Evolutionary conservation across 495 filamentous ascomycete genomes (phyloP), one percentile per base, ranked within the genome.

Genomic region (Penicillium maclennaniae): DNA sequence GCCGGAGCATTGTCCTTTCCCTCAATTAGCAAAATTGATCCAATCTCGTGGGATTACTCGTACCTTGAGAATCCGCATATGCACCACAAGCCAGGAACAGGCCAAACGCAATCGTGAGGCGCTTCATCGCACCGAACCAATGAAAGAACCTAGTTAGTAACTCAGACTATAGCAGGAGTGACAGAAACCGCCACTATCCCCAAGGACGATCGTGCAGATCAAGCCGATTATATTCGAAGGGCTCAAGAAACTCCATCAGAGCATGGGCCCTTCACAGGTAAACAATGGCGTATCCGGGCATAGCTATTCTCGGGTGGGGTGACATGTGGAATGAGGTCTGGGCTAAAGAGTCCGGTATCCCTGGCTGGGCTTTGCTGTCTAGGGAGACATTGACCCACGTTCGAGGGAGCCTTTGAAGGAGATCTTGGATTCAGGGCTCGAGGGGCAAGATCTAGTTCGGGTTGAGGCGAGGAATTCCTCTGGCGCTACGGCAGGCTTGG

Each of bases 291-390:
- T 28, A 38, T 23, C 50, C 53, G 51, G 48, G 55, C 63, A 61
- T 56, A 59, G 45, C 45, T 40, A 43, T 47, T 51, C n/a, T 49
- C 28, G 31, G 44, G 28, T 61, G 53, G 50, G 45, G 51, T 47
- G 26, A 48, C 38, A 58, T 63, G 49, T 53, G 53, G 63, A 66
- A 66, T 66, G 63, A 27, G 52, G 54, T 59, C 42, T 1, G 41
- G 49, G 45, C 36, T 48, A 26, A 26, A 43, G 47, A 15, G 37
- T 19, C 37, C 21, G 7, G 47, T 23, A 12, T 14, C 20, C 15
- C 37, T 19, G 15, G 8, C n/a, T 28, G 17, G 46, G 15, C 6
- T 31, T 31, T 8, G 27, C 2, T 31, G 1, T 1, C 4, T 31
- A 34, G 31, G 31, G 31, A 14, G 10, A 12, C 15, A 34, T 14